Percentiles rank a stretch among this genome's conserved stretches.
Evolutionary conservation across 805 yeast species (phyloP).

Genomic region (Wickerhamiella occidentalis): DNA sequence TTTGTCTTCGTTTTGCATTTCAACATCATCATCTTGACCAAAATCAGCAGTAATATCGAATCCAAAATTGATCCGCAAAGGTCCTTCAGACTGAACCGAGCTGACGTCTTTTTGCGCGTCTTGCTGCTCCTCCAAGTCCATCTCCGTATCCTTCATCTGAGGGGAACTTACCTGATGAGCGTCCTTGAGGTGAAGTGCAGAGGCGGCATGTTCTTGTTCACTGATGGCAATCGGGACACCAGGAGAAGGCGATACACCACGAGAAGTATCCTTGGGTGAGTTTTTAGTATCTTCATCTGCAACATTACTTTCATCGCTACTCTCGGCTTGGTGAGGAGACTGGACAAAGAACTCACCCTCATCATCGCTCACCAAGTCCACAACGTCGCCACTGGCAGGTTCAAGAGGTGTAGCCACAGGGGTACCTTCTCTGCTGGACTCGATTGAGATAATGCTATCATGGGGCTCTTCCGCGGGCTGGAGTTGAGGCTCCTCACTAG

Average conservation of each 20-base stretch:
- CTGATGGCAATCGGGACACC: not conserved
- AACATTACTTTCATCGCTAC: no score
- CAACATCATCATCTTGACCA: not conserved
- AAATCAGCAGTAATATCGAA: slow-evolving; percentile 9
- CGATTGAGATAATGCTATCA: no score
- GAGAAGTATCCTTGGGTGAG: not conserved
- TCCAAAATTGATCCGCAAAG: slow-evolving; percentile 1
- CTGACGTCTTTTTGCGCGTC: not conserved
- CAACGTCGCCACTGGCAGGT: no score
- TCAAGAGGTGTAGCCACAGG: not conserved
- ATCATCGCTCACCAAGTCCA: not conserved
- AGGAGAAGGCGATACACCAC: not conserved
- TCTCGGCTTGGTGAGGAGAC: not conserved
- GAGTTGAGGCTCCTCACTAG: no score
- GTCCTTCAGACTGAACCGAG: not conserved
- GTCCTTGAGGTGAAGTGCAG: not conserved
- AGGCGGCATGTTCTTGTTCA: not conserved
- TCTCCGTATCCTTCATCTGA: not conserved
- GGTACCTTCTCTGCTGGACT: not conserved
- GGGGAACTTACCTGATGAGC: not conserved
- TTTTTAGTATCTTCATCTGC: not conserved
- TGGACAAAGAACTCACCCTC: not conserved
- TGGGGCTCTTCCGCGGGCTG: no score
- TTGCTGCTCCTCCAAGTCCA: not conserved
- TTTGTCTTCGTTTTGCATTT: not conserved